Evolutionary conservation across 495 filamentous ascomycete genomes (phyloP), one percentile per base, ranked within the genome.

Genomic region (Lasiosphaeris hirsuta): DNA sequence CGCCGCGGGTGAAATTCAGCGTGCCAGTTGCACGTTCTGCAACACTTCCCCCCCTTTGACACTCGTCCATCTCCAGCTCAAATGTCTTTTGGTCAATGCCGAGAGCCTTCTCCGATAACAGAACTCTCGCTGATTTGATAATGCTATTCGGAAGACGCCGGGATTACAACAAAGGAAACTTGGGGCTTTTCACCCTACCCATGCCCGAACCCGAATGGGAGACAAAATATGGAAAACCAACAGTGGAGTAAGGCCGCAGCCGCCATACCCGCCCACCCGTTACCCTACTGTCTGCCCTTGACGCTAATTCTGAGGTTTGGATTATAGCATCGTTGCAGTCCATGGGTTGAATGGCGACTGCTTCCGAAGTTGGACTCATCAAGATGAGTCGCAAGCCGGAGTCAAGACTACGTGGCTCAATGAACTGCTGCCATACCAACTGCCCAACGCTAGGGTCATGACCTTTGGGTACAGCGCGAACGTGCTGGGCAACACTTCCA

Each of bases 401-500:
- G 23, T 30, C 33, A 30, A 10, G 4, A 53, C 45, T 3, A 42
- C 49, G 36, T 81, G 78, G 79, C 72, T 79, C 47, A 63, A 62
- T 39, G 73, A 75, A 51, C 57, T 81, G 42, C 67, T 82, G 7
- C 73, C 75, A 9, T 23, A 14, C 14, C 69, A 73, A 40, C 61
- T 79, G 10, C 77, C 73, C 33, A 60, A 73, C 42, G 72, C 70
- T 3, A 73, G 77, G 30, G 69, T 80, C 42, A 61, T 73, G 54
- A 74, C 61, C 42, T 81, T 75, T 71, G 77, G 77, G 7, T 81
- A 79, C 64, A 69, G 76, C 68, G 65, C 69, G 14, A 54, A 14
- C 7, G 44, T 45, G 3, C 7, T 86, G 0, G 82, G 80, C 50
- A 78, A 45, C 44, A 60, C 43, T 4, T 49, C 57, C 1, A 80